Base-by-base conservation (phyloP, 2,329 filamentous ascomycete species). In the Akanthomyces lecanii region DNA sequence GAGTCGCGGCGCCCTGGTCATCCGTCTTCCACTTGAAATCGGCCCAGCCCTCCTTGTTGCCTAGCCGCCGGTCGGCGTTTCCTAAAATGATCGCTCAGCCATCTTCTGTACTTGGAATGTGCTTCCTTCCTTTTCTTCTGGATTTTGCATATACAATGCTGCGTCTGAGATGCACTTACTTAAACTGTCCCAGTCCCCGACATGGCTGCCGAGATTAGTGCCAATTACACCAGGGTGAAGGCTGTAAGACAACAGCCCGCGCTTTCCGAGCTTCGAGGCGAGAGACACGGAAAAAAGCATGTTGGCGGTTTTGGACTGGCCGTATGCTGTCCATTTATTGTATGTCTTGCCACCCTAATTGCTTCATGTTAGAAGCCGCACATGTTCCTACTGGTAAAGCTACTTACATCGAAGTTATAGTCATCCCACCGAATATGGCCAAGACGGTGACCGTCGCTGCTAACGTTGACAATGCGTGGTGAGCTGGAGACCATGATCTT, bases 381-480 rank as follows among this genome's bases (percentile, higher is more conserved):
- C 33, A 36, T 36, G 7, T 36, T 36, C 8, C 5, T 36, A 30
- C 36, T 12, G 12, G 75, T 75, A 48, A 75, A 71, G 2, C 69
- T 21, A 21, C 21, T 71, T 11, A 64, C 71, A 47, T 73, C 69
- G 64, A 81, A 81, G 40, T 79, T 77, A 45, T 72, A 76, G 67
- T 82, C 79, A 51, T 73, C 71, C 64, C 77, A 81, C 3, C 78
- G 71, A 18, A 82, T 69, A 1, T 76, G 76, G 2, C 71, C 69
- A 14, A 81, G 54, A 6, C 75, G 71, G 65, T 82, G 74, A 1
- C 78, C 79, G 38, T 76, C 70, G 66, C 79, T 81, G 30, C 74
- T 74, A 8, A 83, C 69, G 64, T 75, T 80, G 23, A 83, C 74
- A 8, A 83, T 64, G 0, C 77, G 70, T 0, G 74, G 68, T 7